These are phyloP conservation scores for Heliocybe sulcata DNA, from an alignment of 1,284 basidiomycete genomes.

Conservation along the genomic window DNA sequence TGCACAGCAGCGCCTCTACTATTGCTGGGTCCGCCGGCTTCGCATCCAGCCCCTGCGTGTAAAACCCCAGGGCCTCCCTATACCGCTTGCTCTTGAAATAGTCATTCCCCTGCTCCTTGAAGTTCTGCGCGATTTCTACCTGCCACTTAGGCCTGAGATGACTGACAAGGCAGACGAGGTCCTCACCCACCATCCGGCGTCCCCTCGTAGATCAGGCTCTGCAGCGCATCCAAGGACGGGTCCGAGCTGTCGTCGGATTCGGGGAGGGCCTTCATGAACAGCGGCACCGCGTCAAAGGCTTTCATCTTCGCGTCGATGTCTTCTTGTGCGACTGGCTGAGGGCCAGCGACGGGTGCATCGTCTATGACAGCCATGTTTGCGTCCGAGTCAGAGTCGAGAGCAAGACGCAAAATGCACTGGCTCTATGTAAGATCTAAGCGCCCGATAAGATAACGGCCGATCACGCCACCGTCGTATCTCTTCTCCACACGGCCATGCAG, in stretches of 20 bases:
- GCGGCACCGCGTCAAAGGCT: slow-evolving; percentile 55
- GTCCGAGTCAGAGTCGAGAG: not conserved
- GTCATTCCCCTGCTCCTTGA: slow-evolving; percentile 94
- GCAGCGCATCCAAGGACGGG: slow-evolving; percentile 74
- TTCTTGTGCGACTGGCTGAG: not conserved
- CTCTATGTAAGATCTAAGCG: not conserved
- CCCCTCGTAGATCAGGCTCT: slow-evolving; percentile 84
- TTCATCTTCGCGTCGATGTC: slow-evolving; percentile 36
- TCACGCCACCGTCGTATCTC: no score
- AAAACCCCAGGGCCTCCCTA: slow-evolving; percentile 86
- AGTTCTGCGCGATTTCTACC: slow-evolving; percentile 84
- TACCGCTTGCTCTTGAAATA: slow-evolving; percentile 86
- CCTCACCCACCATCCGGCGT: slow-evolving; percentile 81
- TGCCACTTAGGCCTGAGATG: not conserved
- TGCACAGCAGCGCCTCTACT: slow-evolving; percentile 72
- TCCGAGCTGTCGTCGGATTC: slow-evolving; percentile 52
- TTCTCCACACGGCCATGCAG: no score
- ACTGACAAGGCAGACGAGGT: not conserved
- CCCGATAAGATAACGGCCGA: no score
- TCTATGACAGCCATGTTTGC: not conserved
- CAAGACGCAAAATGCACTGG: not conserved
- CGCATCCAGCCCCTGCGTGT: slow-evolving; percentile 85
- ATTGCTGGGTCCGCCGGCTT: slow-evolving; percentile 61
- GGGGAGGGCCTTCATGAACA: slow-evolving; percentile 92
- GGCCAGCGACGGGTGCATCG: not conserved